Evolutionary conservation across 2,329 filamentous ascomycete species (phyloP), one percentile per base, ranked within the genome.

Genomic region (Ophiostoma sp.): DNA sequence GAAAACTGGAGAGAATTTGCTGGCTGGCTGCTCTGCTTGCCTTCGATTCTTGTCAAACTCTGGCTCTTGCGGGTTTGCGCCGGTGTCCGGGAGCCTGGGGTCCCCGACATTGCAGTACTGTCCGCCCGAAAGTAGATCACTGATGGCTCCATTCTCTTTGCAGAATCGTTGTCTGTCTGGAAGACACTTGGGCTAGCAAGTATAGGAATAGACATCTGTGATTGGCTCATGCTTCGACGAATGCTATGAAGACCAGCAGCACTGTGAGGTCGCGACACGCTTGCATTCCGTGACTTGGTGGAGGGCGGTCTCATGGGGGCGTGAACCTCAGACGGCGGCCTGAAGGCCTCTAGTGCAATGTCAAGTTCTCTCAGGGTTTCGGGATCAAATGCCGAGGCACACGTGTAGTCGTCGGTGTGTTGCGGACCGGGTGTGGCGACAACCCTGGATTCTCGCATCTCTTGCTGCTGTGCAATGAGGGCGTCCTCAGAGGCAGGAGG

Each of bases 261-360:
- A 42, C 49, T 40, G 5, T 45, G 16, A 42, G 65, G 5, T 0
- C 67, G 69, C 0, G 58, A 4, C 2, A 75, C 73, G 38, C 78
- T 80, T 3, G 76, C 74, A 47, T 79, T 77, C 5, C 77, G 76
- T 1, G 78, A 77, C 60, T 78, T 79, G 0, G 78, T 75, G 0
- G 77, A 78, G 0, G 72, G 67, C 0, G 77, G 76, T 2, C 76
- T 74, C 0, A 64, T 63, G 0, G 71, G 55, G 55, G 36, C 1
- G 44, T 47, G 44, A 2, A 47, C 4, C 44, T 47, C 44, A 47
- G 58, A n/a, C 2, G 42, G 66, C 0, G 55, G 18, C 12, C 16
- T 5, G 36, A 9, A 58, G 27, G 9, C 47, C 6, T 9, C 40
- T 1, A n/a, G n/a, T 4, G 47, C 49, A 40, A 45, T 9, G 4